These are phyloP conservation scores for Nitzschia sp. DNA, from an alignment of 108 stramenopile species.

Conservation along the genomic window DNA sequence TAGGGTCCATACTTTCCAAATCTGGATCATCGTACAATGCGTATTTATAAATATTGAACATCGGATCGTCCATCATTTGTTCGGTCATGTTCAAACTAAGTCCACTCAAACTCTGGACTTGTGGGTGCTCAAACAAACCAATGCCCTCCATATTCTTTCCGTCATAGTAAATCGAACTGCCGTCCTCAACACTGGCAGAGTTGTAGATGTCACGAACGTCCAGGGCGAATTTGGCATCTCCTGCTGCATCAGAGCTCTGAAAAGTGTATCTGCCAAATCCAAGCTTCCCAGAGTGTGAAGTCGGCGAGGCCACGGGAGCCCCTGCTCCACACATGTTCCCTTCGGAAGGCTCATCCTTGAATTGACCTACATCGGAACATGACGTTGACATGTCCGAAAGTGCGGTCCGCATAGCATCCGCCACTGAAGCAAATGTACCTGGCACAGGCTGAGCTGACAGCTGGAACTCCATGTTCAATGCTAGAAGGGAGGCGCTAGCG, in stretches of 20 bases:
- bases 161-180: slow-evolving; percentile 42
- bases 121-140: slow-evolving; percentile 38
- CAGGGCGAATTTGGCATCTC: slow-evolving; percentile 34
- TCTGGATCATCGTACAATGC: slow-evolving; percentile 69
- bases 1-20: slow-evolving; percentile 29
- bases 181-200: slow-evolving; percentile 29
- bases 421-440: slow-evolving; percentile 29
- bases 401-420: slow-evolving; percentile 33
- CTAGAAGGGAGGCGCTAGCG: slow-evolving; percentile 23
- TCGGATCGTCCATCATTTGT: slow-evolving; percentile 47
- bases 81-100: slow-evolving; percentile 26
- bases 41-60: slow-evolving; percentile 69
- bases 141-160: slow-evolving; percentile 35
- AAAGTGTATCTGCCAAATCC: slow-evolving; percentile 47
- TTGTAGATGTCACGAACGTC: slow-evolving; percentile 53
- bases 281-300: slow-evolving; percentile 2
- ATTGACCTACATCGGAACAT: slow-evolving; percentile 36
- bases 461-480: slow-evolving; percentile 29
- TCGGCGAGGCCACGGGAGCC: not conserved
- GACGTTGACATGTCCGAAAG: slow-evolving; percentile 26
- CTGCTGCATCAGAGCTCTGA: slow-evolving; percentile 14
- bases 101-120: slow-evolving; percentile 30
- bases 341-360: slow-evolving; percentile 13
- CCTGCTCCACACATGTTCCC: slow-evolving; percentile 23
- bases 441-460: slow-evolving; percentile 29